Base-by-base conservation (phyloP, 2,329 filamentous ascomycete genomes). In the Plenodomus tracheiphilus region DNA sequence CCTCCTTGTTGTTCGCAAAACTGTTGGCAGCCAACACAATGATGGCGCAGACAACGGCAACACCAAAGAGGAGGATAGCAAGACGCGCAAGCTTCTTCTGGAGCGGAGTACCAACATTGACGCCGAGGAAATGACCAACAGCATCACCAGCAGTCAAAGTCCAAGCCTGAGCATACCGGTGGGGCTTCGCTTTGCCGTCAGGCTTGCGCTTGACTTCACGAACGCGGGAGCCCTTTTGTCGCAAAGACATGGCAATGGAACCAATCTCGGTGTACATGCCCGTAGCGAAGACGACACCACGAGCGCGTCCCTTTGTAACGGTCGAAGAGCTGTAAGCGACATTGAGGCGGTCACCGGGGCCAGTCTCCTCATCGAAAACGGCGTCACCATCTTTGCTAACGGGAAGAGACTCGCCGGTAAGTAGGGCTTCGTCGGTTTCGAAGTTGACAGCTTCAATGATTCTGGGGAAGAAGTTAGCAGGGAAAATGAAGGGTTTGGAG, bases 251-350 rank as follows among this genome's bases (percentile, higher is more conserved):
- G 17, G 87, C 87, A 56, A 91, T 89, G 56, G 82, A 83, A 49
- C 87, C 87, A 44, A 91, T 86, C 64, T 89, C 85, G 11, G 88
- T 90, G 48, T 79, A 73, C 84, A 89, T 88, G 37, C 84, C 86
- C 4, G 83, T 87, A 11, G 82, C 79, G 43, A 85, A 81, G 41
- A 88, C 85, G 36, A 89, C 79, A 46, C 86, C 86, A 7, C 78
- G 83, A 20, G 82, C 86, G 41, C 86, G 83, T 35, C 87, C 86
- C 54, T 85, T 85, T 13, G 85, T 87, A 50, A 89, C 80, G 2
- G 82, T 86, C 46, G 85, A 87, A 42, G 84, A 86, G 47, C 84
- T 86, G 70, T 86, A 89, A 22, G 82, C 81, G 66, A 89, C 80
- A 64, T 89, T 89, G 62, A 82, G 75, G 20, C 86, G 82, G 66